A percentile compares a stretch with the other conserved stretches of the same genome.
phyloP scores from a whole-genome alignment of 257 asterid species.

The Catharanthus roseus region DNA sequence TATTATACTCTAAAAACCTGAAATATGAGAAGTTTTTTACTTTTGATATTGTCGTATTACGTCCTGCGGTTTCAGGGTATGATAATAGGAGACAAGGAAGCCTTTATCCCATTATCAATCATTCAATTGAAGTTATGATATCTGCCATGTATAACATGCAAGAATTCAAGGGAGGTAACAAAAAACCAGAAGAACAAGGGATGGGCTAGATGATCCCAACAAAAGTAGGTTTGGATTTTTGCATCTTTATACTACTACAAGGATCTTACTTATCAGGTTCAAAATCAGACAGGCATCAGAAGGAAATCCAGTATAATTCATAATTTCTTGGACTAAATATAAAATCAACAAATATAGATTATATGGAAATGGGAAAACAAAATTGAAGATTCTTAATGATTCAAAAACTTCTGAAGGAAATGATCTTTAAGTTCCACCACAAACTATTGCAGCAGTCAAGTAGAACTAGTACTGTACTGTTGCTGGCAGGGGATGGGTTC shows the following conservation, averaged over 20 bases:
- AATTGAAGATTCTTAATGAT: background rate
- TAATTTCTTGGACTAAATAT: background rate
- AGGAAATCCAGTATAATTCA: conserved; percentile 2
- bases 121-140: conserved; percentile 32
- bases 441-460: background rate
- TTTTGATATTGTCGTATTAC: no score
- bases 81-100: no score
- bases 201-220: conserved; percentile 25
- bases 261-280: conserved; percentile 15
- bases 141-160: conserved; percentile 56
- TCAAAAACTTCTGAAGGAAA: background rate
- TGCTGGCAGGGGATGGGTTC: conserved; percentile 7
- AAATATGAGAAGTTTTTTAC: no score
- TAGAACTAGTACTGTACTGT: background rate
- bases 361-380: background rate
- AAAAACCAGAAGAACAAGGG: conserved; percentile 23
- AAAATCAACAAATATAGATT: no score
- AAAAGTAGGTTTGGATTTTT: conserved; percentile 24
- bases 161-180: conserved; percentile 24
- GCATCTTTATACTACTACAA: conserved; percentile 11
- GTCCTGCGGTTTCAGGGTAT: no score
- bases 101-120: conserved; percentile 51
- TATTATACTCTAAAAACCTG: no score
- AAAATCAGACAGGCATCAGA: conserved; percentile 15
- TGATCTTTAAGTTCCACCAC: background rate